Conservation (phyloP, 2,329 filamentous ascomycete species). For the Fusarium circinatum region DNA sequence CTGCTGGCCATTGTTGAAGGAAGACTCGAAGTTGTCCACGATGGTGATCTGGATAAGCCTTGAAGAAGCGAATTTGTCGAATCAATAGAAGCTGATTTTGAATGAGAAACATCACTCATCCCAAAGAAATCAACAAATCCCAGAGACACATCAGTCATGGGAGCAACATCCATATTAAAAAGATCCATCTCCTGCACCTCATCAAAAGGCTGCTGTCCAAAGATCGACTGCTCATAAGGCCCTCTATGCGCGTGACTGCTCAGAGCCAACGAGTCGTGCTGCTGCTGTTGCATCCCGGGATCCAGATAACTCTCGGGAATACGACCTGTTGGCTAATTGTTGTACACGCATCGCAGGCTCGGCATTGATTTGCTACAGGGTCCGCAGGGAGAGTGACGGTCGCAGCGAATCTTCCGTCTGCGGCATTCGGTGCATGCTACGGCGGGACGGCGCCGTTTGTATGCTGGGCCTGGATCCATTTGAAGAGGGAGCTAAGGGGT, state of each 20-base stretch:
- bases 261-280: not conserved
- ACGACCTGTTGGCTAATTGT: not conserved
- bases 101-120: not conserved
- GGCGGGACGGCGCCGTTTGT: conserved; percentile 4
- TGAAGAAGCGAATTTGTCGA: not conserved
- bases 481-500: not conserved
- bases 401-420: conserved; percentile 3
- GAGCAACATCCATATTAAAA: not conserved
- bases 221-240: not conserved
- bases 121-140: not conserved
- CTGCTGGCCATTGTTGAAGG: conserved; percentile 1
- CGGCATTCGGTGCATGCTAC: conserved; percentile 7
- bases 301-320: not conserved
- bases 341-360: conserved; percentile 3
- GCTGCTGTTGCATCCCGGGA: not conserved
- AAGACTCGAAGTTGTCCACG: not conserved
- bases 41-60: not conserved
- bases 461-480: conserved; percentile 5
- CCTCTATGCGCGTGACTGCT: not conserved
- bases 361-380: conserved; percentile 7
- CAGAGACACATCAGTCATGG: not conserved
- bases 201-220: not conserved
- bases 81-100: not conserved
- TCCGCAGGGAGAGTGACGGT: conserved; percentile 4
- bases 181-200: not conserved